A percentile compares a stretch with the other conserved stretches of the same genome.
These are phyloP conservation scores for Pugionium cornutum DNA, from an alignment of 345 rosid species.

Conservation along the genomic window DNA sequence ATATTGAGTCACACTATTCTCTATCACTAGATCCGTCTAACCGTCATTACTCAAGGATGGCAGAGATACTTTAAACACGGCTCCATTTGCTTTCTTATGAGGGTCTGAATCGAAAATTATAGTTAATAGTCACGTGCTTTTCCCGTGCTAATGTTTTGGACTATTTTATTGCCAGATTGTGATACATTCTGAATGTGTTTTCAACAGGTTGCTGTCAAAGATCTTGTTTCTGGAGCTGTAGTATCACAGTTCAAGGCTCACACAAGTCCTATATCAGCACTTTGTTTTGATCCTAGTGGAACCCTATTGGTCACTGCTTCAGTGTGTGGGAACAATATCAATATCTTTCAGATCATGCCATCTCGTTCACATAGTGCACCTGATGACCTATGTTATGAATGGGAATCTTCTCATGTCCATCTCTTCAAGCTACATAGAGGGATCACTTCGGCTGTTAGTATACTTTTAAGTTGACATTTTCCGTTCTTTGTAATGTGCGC, in stretches of 20 bases:
- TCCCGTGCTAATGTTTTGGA: background rate
- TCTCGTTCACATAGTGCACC: conserved; percentile 54
- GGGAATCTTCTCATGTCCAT: conserved; percentile 90
- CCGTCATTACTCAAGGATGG: conserved; percentile 15
- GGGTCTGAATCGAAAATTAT: no score
- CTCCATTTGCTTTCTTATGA: no score
- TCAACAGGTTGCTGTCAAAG: conserved; percentile 87
- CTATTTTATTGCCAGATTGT: conserved; percentile 17
- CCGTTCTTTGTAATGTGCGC: conserved; percentile 6
- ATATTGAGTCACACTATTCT: conserved; percentile 11
- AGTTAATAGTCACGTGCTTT: background rate
- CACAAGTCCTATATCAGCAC: conserved; percentile 90
- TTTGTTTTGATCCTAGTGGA: conserved; percentile 97
- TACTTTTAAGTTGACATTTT: conserved; percentile 28
- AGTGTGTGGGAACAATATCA: conserved; percentile 83
- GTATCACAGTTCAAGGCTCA: conserved; percentile 93
- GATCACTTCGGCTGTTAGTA: conserved; percentile 91
- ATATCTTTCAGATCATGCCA: conserved; percentile 91
- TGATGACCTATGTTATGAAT: conserved; percentile 54
- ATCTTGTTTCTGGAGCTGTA: conserved; percentile 77
- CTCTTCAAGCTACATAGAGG: conserved; percentile 96
- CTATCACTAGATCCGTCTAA: background rate
- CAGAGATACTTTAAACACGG: background rate
- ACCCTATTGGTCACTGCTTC: conserved; percentile 96
- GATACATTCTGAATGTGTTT: conserved; percentile 28